These are phyloP conservation scores for Didymosphaeria variabile DNA, from an alignment of 2,329 filamentous ascomycete genomes.

Conservation along the genomic window DNA sequence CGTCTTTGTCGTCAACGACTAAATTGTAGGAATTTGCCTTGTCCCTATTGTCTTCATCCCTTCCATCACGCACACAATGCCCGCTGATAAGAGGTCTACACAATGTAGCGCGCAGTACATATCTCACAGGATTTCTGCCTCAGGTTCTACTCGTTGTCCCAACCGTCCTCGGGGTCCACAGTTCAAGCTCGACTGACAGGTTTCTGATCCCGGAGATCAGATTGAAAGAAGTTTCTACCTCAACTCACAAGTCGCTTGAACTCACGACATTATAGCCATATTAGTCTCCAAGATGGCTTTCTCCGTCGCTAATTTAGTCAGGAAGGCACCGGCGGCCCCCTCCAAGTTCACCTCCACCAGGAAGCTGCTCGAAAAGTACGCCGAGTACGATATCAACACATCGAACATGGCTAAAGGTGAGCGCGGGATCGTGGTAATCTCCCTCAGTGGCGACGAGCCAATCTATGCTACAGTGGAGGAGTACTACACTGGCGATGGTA, in stretches of 20 bases:
- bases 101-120: not conserved
- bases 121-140: not conserved
- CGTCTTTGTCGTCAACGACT: too few relatives aligned
- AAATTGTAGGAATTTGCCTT: too few relatives aligned
- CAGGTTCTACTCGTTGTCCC: not conserved
- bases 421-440: slow-evolving; percentile 1
- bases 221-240: not conserved
- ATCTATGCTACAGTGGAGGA: slow-evolving; percentile 4
- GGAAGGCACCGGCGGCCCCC: not conserved
- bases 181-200: not conserved
- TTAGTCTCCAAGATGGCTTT: slow-evolving; percentile 1
- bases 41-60: too few relatives aligned
- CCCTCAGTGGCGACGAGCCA: not conserved
- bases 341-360: not conserved
- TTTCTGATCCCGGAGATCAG: slow-evolving; percentile 5
- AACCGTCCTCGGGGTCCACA: not conserved
- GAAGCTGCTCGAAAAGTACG: slow-evolving; percentile 5
- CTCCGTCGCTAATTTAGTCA: not conserved
- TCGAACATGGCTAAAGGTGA: not conserved
- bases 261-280: not conserved
- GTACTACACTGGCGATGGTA: slow-evolving; percentile 4
- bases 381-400: slow-evolving; percentile 3
- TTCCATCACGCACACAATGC: not conserved
- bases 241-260: not conserved
- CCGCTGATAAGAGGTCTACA: not conserved